These are phyloP conservation scores for Yarrowia bubula DNA, from an alignment of 805 yeast species.

Conservation along the genomic window DNA sequence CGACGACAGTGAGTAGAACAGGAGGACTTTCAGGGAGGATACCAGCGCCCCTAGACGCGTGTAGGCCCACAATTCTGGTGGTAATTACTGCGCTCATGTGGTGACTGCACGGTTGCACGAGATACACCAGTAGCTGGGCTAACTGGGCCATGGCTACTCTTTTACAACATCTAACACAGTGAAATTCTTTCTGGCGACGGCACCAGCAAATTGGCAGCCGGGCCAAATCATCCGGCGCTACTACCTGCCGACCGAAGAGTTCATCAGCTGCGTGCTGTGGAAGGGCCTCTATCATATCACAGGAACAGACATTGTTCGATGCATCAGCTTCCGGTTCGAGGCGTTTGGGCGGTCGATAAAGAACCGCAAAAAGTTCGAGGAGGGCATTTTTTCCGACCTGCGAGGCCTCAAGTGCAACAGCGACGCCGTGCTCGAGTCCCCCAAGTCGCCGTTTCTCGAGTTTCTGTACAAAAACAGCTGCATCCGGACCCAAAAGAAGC, in stretches of 20 bases:
- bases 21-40: background rate
- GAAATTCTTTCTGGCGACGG: conserved; percentile 83
- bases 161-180: background rate
- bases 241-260: conserved; percentile 82
- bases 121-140: too few species aligned
- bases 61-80: background rate
- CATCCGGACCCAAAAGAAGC: conserved; percentile 91
- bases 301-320: conserved; percentile 93
- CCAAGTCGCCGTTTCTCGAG: conserved; percentile 78
- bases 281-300: conserved; percentile 84
- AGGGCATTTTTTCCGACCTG: conserved; percentile 89
- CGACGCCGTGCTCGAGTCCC: conserved; percentile 84
- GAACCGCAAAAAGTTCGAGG: conserved; percentile 93
- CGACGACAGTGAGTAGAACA: conserved; percentile 9
- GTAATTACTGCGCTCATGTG: too few species aligned
- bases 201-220: conserved; percentile 92
- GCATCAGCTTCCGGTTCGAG: conserved; percentile 81
- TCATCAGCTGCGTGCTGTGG: conserved; percentile 94
- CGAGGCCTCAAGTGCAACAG: conserved; percentile 76
- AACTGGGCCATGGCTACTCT: background rate
- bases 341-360: conserved; percentile 82
- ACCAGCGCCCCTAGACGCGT: background rate
- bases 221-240: conserved; percentile 84
- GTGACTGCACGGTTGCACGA: too few species aligned
- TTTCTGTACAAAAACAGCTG: conserved; percentile 84